Base-by-base conservation (phyloP, 1,139 yeast genomes). In the Kluyveromyces sp. region DNA sequence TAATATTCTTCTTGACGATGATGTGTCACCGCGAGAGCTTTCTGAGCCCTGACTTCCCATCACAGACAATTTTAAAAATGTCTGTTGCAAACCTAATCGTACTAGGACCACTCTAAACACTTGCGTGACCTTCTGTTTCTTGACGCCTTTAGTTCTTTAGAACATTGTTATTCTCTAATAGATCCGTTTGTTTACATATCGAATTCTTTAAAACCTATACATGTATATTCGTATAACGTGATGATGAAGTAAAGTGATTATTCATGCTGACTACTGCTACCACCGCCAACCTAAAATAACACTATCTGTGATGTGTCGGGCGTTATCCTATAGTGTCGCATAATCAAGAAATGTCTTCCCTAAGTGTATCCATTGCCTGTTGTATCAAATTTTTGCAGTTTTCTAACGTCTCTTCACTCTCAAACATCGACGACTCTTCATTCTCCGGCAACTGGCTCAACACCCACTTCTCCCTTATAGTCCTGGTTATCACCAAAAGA, bases 401-500 rank as follows among this genome's bases (percentile, higher is more conserved):
- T 38, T 48, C 47, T 25, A 41, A 35, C 30, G 48, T 47, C 34
- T 47, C 37, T n/a, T 48, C 50, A 3, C 42, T 34, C 4, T 40
- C 48, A 3, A 45, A 39, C 5, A 36, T 39, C 8, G 25, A 28
- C 28, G 34, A 30, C 32, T 51, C 41, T 4, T 36, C 30, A 7
- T 34, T 33, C 31, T 56, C 59, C 3, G 66, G 65, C 15, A 63
- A 56, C 45, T 63, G 66, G 39, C 56, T 57, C 41, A 63, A 45
- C 34, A 63, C 47, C 67, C 67, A 64, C 37, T 57, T 61, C 48
- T 64, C 67, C 31, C 65, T 53, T 34, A 64, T 57, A 28, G 50
- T 52, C 37, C 66, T 54, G 10, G 66, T 63, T 32, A 63, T 53
- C 7, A 60, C 53, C 41, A 64, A 43, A 28, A 64, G 53, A 39